These are phyloP conservation scores for Triticum dicoccoides DNA, from an alignment of 176 grass and related monocot species.

Conservation along the genomic window DNA sequence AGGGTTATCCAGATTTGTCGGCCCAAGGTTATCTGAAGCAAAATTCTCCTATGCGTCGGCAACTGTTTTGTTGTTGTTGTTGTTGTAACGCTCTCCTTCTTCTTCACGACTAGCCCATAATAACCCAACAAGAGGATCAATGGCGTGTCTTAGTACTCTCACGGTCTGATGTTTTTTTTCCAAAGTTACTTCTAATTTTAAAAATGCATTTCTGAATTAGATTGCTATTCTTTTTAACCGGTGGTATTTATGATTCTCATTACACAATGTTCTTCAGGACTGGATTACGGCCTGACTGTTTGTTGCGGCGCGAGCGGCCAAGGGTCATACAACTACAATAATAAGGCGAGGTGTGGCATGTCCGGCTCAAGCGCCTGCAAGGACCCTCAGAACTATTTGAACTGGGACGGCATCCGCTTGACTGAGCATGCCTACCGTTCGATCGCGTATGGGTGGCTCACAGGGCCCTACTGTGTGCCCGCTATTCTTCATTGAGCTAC, in stretches of 20 bases:
- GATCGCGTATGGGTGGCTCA: conserved; percentile 57
- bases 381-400: conserved; percentile 55
- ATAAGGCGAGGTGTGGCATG: conserved; percentile 47
- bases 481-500: conserved; percentile 33
- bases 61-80: no score
- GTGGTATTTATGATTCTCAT: no score
- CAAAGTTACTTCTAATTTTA: no score
- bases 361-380: conserved; percentile 37
- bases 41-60: background rate
- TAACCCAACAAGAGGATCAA: no score
- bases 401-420: conserved; percentile 78
- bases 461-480: conserved; percentile 48
- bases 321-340: conserved; percentile 70
- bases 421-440: conserved; percentile 63
- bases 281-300: conserved; percentile 48
- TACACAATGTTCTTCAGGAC: conserved; percentile 7
- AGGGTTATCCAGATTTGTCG: background rate
- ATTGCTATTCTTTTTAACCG: no score
- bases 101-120: no score
- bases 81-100: no score
- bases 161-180: no score
- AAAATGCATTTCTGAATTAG: no score
- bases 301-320: conserved; percentile 64
- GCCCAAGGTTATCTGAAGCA: background rate
- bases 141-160: no score